Evolutionary conservation across 2,329 filamentous ascomycete species (phyloP), one percentile per base, ranked within the genome.

Genomic region (Spiromastix sp.): DNA sequence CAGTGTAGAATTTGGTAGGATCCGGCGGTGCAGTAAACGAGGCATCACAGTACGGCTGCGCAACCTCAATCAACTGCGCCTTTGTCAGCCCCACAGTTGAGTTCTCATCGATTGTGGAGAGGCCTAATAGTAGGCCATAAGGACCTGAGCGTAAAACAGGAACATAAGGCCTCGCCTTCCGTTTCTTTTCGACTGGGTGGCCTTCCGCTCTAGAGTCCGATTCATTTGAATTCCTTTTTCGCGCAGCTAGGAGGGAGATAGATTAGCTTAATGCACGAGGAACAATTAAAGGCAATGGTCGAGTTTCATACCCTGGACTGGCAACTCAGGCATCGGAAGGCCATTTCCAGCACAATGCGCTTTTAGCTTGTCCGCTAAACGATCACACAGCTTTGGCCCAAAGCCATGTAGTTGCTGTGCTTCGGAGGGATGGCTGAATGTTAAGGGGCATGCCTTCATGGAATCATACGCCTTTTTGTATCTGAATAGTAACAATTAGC

Each of bases 381-480:
- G 71, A 36, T 77, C 70, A 48, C 78, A 85, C 11, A 87, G 62
- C 46, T 79, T 85, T 0, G 74, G 72, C 0, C 84, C 84, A 39
- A 86, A 77, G 1, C 81, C 81, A 41, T 76, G 77, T n/a, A 91
- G 68, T 46, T 79, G 72, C 47, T 78, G 71, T 1, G 83, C 72
- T 59, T 86, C 73, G 4, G 77, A 76, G 2, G 84, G 83, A 52
- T 91, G 84, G 12, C 71, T 63, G 45, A 85, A 83, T 1, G 61
- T 59, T 25, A 85, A 63, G 0, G 84, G 83, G 43, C 82, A 87
- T 9, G 74, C 74, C 57, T 79, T 83, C 55, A 91, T 72, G 2
- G 83, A 81, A 39, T 84, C 71, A 50, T 85, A 85, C 1, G 84
- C 84, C 47, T 79, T 76, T 44, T 74, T 81, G 56, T 86, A 89